Conservation (phyloP, 2,329 filamentous ascomycete species). For the Aureobasidium subglaciale region DNA sequence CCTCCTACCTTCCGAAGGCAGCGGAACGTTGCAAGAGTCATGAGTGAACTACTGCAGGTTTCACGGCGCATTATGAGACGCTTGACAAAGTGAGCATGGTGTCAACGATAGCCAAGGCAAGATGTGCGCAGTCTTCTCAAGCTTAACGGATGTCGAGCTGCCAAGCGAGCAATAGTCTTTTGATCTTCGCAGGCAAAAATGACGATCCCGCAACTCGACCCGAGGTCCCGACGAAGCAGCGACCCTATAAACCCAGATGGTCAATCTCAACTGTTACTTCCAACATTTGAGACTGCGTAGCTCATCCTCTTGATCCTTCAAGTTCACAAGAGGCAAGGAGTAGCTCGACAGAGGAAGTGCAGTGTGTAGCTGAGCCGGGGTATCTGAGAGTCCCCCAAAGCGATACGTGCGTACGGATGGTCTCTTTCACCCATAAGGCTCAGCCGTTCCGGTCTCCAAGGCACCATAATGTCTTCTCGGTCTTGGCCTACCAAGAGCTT, state of each 20-base stretch:
- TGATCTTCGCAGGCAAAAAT: neutral
- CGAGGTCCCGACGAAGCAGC: neutral
- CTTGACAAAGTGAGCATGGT: slow-evolving; percentile 7
- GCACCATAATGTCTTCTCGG: neutral
- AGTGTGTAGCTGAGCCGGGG: too few relatives aligned
- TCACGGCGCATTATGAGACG: neutral
- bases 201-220: slow-evolving; percentile 10
- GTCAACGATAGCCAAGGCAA: neutral
- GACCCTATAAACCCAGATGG: neutral
- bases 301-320: too few relatives aligned
- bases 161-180: slow-evolving; percentile 6
- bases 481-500: neutral
- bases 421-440: neutral
- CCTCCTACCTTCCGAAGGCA: neutral
- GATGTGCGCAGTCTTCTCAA: neutral
- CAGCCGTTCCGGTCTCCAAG: neutral
- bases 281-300: neutral
- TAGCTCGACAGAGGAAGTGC: too few relatives aligned
- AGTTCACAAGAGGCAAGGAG: neutral
- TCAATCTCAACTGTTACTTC: neutral
- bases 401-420: slow-evolving; percentile 10
- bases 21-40: slow-evolving; percentile 9
- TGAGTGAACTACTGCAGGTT: slow-evolving; percentile 12
- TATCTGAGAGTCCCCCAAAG: neutral
- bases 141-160: neutral